A percentile compares a stretch with the other conserved stretches of the same genome.
phyloP scores from a whole-genome alignment of 2,329 filamentous ascomycete genomes.

The Fusarium drepaniforme region DNA sequence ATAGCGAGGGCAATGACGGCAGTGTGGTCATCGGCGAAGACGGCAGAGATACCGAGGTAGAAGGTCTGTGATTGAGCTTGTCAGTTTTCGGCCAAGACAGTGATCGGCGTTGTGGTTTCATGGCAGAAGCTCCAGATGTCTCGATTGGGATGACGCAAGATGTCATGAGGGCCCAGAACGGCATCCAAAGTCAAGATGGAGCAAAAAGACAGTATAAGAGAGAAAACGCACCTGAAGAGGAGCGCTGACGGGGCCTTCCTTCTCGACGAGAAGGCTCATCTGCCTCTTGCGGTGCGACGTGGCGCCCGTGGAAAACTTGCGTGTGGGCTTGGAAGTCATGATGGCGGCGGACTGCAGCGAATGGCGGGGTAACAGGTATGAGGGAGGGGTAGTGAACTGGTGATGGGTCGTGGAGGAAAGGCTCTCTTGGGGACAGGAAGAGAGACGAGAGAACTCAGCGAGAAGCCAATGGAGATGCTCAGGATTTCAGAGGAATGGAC shows the following conservation, averaged over 20 bases:
- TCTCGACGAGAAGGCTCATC: slow-evolving; percentile 59
- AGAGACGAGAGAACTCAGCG: slow-evolving; percentile 6
- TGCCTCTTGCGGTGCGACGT: slow-evolving; percentile 60
- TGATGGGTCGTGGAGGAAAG: background rate
- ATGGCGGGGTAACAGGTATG: slow-evolving; percentile 23
- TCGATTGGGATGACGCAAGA: slow-evolving; percentile 23
- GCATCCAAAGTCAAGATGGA: background rate
- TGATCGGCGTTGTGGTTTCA: slow-evolving; percentile 1
- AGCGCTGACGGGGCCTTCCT: slow-evolving; percentile 58
- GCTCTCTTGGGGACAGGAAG: slow-evolving; percentile 16
- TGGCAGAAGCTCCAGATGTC: background rate
- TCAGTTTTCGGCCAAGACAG: slow-evolving; percentile 18
- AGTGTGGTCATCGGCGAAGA: slow-evolving; percentile 62
- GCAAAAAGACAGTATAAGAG: background rate
- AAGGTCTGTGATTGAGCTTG: slow-evolving; percentile 59
- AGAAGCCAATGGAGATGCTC: slow-evolving; percentile 23
- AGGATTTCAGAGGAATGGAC: slow-evolving; percentile 15
- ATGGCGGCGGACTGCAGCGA: slow-evolving; percentile 27
- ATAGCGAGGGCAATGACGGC: slow-evolving; percentile 75
- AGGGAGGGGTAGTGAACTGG: slow-evolving; percentile 27
- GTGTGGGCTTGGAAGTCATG: slow-evolving; percentile 46
- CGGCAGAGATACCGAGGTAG: slow-evolving; percentile 72
- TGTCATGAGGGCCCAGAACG: slow-evolving; percentile 31
- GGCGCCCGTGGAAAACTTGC: slow-evolving; percentile 59
- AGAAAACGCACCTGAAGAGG: slow-evolving; percentile 57